Base-by-base conservation (phyloP, 2,329 filamentous ascomycete genomes). In the Karstenula rhodostoma region DNA sequence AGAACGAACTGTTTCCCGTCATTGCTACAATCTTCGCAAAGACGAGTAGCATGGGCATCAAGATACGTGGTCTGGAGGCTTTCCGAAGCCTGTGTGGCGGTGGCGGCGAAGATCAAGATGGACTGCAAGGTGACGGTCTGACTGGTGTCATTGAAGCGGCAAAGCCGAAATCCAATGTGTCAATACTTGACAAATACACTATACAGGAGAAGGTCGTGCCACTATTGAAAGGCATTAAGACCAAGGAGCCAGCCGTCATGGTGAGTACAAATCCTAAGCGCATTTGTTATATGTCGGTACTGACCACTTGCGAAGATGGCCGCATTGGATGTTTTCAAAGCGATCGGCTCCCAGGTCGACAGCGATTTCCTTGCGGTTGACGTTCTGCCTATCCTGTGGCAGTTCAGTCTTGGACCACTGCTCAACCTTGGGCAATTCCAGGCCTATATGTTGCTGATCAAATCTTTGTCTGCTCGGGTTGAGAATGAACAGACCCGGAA, bases 171-270 rank as follows among this genome's bases (percentile, higher is more conserved):
- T 81, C 85, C 3, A 90, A 87, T 0, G 90, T 90, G 0, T 93
- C 89, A 1, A 94, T 94, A 3, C 82, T 99, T 29, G 95, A 99
- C 81, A 98, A 98, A 77, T 98, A 95, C 73, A 98, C 95, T 0
- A 94, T 99, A 81, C 95, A 99, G 76, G 95, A 99, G 75, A 98
- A 97, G 81, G 91, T 99, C 35, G 87, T 98, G 0, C 95, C 95
- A 0, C 81, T 98, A 4, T 84, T 99, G 62, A 93, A 92, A 72
- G 93, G 85, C 1, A 98, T 99, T 81, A 98, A 97, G 79, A 99
- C 95, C 0, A 98, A 97, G 75, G 95, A 99, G 76, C 95, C 95
- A 0, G 94, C 93, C 8, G 95, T 99, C 10, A 98, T 98, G 92
- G 81, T 82, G 76, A 65, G 78, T 29, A 35, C 13, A 1, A 35